Evolutionary conservation across 1,284 basidiomycete genomes (phyloP), one percentile per base, ranked within the genome.

Genomic region (Trichosporon coremiiforme): DNA sequence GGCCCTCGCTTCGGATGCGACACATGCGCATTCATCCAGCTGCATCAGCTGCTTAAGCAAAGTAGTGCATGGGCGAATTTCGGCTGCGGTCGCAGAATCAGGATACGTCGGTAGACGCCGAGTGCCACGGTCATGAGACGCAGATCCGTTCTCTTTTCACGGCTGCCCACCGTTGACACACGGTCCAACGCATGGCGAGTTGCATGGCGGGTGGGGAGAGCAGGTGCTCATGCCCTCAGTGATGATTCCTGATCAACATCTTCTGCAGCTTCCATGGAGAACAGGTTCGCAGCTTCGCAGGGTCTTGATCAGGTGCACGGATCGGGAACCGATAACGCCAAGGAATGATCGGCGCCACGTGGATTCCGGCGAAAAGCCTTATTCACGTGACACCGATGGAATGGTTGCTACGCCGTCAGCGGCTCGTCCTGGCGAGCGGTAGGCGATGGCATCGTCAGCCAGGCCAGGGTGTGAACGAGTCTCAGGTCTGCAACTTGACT

Each of bases 321-420:
- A 33, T 62, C 31, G 57, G 57, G 31, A 15, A 17, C 57, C 25
- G 57, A 62, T 33, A 62, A 33, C 29, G 57, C 31, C 29, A 33
- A 29, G 41, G 45, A 4, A 10, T 62, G 57, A 62, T 62, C 29
- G 57, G 57, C 57, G 57, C 29, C 57, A 62, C 57, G 57, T 62
- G 57, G 57, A 15, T 62, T 62, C 57, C 57, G 50, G 41, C n/a
- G 17, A 45, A 45, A 45, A 45, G 12, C 17, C 41, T 2, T 17
- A 17, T 17, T 45, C 41, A 53, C 47, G 47, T 53, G 47, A 53
- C n/a, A n/a, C n/a, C n/a, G n/a, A n/a, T n/a, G n/a, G n/a, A n/a
- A n/a, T n/a, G n/a, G n/a, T n/a, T n/a, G n/a, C n/a, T n/a, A n/a
- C n/a, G n/a, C n/a, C n/a, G n/a, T n/a, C n/a, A n/a, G n/a, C n/a